phyloP scores from a whole-genome alignment of 305 asterid genomes.

The Rubia peregrina region DNA sequence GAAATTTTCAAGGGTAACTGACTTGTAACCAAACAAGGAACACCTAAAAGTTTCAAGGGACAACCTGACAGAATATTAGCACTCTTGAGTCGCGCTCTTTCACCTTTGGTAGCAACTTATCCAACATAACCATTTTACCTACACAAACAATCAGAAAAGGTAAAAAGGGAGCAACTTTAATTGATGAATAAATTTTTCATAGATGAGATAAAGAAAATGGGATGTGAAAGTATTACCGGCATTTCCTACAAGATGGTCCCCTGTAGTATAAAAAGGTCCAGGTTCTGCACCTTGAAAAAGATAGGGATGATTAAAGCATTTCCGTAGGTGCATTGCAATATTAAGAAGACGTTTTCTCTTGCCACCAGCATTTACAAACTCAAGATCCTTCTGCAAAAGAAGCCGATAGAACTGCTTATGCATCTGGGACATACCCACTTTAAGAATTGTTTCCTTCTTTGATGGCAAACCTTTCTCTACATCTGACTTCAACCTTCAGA shows the following conservation, averaged over 20 bases:
- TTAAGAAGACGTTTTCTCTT: slow-evolving; percentile 97
- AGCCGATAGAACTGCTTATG: slow-evolving; percentile 91
- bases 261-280: slow-evolving; percentile 94
- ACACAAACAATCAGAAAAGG: slow-evolving; percentile 13
- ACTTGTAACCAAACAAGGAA: background rate
- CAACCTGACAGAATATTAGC: slow-evolving; percentile 91
- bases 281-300: slow-evolving; percentile 99
- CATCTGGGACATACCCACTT: slow-evolving; percentile 99
- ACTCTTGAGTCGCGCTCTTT: slow-evolving; percentile 99
- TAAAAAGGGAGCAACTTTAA: background rate
- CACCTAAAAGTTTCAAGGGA: background rate
- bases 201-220: background rate
- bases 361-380: slow-evolving; percentile 99
- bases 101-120: slow-evolving; percentile 88
- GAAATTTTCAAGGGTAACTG: no score
- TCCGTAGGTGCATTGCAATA: slow-evolving; percentile 96
- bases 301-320: slow-evolving; percentile 98
- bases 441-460: slow-evolving; percentile 97
- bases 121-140: slow-evolving; percentile 99
- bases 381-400: slow-evolving; percentile 97
- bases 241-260: slow-evolving; percentile 86
- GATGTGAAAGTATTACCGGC: slow-evolving; percentile 48
- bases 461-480: slow-evolving; percentile 99
- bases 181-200: background rate
- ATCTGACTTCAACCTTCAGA: slow-evolving; percentile 94